phyloP scores from a whole-genome alignment of 371 early-diverging fungal genomes.

The Saksenaea vasiformis region DNA sequence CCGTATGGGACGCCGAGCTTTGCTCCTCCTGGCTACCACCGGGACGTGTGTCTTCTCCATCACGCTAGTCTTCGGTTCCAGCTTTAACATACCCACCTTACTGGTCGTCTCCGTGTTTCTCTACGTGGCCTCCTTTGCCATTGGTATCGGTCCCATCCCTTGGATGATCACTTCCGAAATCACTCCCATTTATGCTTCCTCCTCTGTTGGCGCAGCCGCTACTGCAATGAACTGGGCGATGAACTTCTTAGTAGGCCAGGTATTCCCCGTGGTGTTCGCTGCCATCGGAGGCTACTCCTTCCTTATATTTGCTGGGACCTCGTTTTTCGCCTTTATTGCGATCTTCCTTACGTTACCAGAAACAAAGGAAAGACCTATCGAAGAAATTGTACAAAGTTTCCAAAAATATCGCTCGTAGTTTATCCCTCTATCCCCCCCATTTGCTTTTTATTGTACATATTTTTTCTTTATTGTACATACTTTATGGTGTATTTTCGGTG shows the following conservation, averaged over 20 bases:
- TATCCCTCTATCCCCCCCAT: neutral
- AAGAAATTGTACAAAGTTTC: slow-evolving; percentile 41
- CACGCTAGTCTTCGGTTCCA: slow-evolving; percentile 58
- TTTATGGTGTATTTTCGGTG: too few species aligned
- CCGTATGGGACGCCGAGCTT: slow-evolving; percentile 69
- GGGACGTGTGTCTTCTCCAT: slow-evolving; percentile 60
- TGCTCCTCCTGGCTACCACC: slow-evolving; percentile 65
- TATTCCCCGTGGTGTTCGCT: slow-evolving; percentile 64
- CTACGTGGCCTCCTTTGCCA: slow-evolving; percentile 82
- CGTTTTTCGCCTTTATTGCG: slow-evolving; percentile 27
- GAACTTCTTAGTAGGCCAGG: slow-evolving; percentile 52
- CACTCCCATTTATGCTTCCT: slow-evolving; percentile 67
- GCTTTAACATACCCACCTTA: slow-evolving; percentile 45
- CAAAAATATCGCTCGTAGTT: neutral
- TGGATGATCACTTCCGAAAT: slow-evolving; percentile 79
- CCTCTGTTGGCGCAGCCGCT: slow-evolving; percentile 53
- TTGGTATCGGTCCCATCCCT: slow-evolving; percentile 86
- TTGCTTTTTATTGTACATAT: neutral
- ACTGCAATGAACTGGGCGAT: slow-evolving; percentile 65
- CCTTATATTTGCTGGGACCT: slow-evolving; percentile 57
- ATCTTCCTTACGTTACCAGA: slow-evolving; percentile 54
- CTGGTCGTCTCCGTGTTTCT: slow-evolving; percentile 69
- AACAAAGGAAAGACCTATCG: slow-evolving; percentile 69
- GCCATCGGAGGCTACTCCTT: slow-evolving; percentile 68
- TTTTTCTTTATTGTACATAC: neutral